Percentiles rank a stretch among this genome's conserved stretches.
Evolutionary conservation across 345 rosid genomes (phyloP).

Genomic region (Arabis hirsuta): DNA sequence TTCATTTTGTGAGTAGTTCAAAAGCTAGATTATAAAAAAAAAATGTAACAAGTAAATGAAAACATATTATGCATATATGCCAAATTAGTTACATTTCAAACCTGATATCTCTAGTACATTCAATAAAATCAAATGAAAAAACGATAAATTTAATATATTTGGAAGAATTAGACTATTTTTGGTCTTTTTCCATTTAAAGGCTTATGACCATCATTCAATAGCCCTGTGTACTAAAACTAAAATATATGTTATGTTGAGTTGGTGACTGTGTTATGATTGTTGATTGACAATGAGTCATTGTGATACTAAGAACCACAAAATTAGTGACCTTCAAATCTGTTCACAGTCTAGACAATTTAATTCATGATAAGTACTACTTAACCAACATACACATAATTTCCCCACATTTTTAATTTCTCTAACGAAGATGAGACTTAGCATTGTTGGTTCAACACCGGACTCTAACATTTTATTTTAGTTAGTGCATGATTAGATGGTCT

Average conservation of each 20-base stretch:
- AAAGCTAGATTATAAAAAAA: neutral
- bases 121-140: neutral
- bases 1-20: neutral
- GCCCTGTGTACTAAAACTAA: neutral
- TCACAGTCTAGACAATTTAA: slow-evolving; percentile 23
- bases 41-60: neutral
- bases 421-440: neutral
- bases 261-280: slow-evolving; percentile 29
- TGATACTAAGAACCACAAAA: slow-evolving; percentile 33
- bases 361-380: slow-evolving; percentile 40
- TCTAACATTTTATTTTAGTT: too few species aligned
- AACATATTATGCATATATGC: neutral
- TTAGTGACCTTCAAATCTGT: slow-evolving; percentile 28
- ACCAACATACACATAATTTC: slow-evolving; percentile 36
- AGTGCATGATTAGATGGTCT: too few species aligned
- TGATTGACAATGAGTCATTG: neutral
- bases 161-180: slow-evolving; percentile 1
- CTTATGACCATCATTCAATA: slow-evolving; percentile 1
- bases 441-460: slow-evolving; percentile 8
- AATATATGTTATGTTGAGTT: slow-evolving; percentile 10
- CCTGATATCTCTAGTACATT: neutral
- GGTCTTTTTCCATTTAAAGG: slow-evolving; percentile 27
- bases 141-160: neutral
- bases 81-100: slow-evolving; percentile 5
- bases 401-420: slow-evolving; percentile 13